Conservation (phyloP, 441 rosid species). For the Populus tomentosa region DNA sequence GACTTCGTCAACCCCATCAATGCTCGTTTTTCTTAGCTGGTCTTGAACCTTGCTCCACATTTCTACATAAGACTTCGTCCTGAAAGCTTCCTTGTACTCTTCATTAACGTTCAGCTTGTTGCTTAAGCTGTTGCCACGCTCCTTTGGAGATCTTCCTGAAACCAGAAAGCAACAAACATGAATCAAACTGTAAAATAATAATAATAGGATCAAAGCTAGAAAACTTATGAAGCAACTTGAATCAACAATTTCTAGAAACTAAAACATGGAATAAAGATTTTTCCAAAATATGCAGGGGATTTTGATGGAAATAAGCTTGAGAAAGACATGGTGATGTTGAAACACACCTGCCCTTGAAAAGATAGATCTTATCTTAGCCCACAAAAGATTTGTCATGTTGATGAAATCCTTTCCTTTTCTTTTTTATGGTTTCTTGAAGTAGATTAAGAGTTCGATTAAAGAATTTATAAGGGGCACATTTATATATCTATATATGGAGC, state of each 20-base stretch:
- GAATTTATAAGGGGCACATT: background rate
- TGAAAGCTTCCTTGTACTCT: constrained; percentile 79
- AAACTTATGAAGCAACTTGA: background rate
- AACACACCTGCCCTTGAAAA: constrained; percentile 24
- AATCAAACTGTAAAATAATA: background rate
- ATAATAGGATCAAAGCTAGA: background rate
- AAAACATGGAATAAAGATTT: background rate
- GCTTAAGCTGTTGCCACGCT: constrained; percentile 29
- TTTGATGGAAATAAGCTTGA: background rate
- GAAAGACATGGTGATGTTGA: background rate
- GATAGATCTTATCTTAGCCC: constrained; percentile 26
- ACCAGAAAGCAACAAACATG: constrained; percentile 3
- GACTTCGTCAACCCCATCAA: constrained; percentile 15
- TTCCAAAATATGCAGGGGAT: background rate
- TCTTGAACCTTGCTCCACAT: constrained; percentile 54
- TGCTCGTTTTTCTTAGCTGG: constrained; percentile 27
- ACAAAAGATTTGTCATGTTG: constrained; percentile 15
- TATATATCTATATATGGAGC: constrained; percentile 7
- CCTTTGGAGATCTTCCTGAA: constrained; percentile 38
- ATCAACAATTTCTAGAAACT: background rate
- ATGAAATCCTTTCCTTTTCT: too few species aligned
- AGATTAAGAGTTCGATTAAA: background rate
- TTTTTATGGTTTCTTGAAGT: background rate
- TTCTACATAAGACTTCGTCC: constrained; percentile 71
- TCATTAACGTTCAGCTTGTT: constrained; percentile 54